These are phyloP conservation scores for Arachis stenosperma DNA, from an alignment of 306 rosid species.

Conservation along the genomic window DNA sequence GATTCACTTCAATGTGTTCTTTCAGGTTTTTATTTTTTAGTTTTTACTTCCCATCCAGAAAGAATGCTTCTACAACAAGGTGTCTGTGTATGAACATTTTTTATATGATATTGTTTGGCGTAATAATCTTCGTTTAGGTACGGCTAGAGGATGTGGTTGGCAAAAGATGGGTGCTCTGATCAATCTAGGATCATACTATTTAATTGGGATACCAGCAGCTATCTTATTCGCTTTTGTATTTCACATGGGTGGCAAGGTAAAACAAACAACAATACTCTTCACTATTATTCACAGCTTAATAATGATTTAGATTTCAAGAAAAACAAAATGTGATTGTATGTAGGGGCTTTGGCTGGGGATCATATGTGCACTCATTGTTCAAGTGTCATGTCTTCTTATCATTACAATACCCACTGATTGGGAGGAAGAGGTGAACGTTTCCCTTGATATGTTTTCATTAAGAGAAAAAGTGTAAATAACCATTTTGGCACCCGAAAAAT, in stretches of 20 bases:
- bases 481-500: too few species aligned
- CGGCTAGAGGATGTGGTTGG: conserved; percentile 88
- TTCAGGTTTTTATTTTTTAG: conserved; percentile 47
- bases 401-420: conserved; percentile 64
- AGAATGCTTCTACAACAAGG: too few species aligned
- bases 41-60: too few species aligned
- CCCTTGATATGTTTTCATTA: not conserved
- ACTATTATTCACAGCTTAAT: not conserved
- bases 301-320: not conserved
- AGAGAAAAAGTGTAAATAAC: too few species aligned
- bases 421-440: conserved; percentile 61
- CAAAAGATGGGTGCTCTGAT: conserved; percentile 77
- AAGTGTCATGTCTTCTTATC: conserved; percentile 50
- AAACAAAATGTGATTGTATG: not conserved
- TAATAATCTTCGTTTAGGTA: conserved; percentile 50
- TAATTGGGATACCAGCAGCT: conserved; percentile 75
- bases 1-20: conserved; percentile 77
- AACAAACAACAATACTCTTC: not conserved
- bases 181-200: conserved; percentile 74
- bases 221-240: conserved; percentile 61
- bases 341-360: conserved; percentile 90
- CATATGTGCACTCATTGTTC: conserved; percentile 69
- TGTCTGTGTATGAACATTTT: too few species aligned
- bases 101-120: not conserved
- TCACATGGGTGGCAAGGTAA: conserved; percentile 73